phyloP scores from a whole-genome alignment of 2,329 filamentous ascomycete genomes.

The Arthroderma uncinatum region DNA sequence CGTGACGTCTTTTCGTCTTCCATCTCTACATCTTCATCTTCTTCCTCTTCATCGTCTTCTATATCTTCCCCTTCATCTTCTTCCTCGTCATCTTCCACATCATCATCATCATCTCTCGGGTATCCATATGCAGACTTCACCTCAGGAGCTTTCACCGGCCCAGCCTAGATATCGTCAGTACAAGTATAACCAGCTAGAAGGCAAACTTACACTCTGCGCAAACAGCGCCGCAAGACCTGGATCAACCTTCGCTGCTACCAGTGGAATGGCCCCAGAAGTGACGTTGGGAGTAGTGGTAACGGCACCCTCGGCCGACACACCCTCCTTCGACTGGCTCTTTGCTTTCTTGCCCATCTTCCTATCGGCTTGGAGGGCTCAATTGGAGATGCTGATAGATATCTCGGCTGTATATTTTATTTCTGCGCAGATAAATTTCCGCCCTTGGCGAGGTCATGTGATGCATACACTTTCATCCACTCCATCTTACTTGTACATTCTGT shows the following conservation, averaged over 20 bases:
- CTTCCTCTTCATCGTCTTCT: constrained; percentile 32
- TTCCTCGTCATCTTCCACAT: constrained; percentile 24
- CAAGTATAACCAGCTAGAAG: not conserved
- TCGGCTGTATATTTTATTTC: not conserved
- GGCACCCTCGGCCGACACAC: not conserved
- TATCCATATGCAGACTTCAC: not conserved
- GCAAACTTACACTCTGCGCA: constrained; percentile 54
- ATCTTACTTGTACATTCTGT: no score
- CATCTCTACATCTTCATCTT: constrained; percentile 20
- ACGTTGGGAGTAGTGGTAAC: constrained; percentile 17
- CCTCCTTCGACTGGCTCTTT: constrained; percentile 13
- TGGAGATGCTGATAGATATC: not conserved
- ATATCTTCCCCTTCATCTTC: constrained; percentile 22
- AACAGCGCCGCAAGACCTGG: constrained; percentile 60
- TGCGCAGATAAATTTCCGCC: not conserved
- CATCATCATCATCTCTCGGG: constrained; percentile 16
- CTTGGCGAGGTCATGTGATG: not conserved
- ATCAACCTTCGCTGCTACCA: constrained; percentile 49
- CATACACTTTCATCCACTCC: no score
- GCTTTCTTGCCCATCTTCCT: constrained; percentile 9
- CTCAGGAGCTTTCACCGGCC: constrained; percentile 31
- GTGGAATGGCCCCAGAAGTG: constrained; percentile 19
- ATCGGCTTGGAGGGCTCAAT: no score
- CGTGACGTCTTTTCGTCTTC: constrained; percentile 32
- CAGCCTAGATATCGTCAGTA: constrained; percentile 21